Percentiles rank a stretch among this genome's conserved stretches.
Conservation (phyloP, 257 asterid species). For the Solanum habrochaites region DNA sequence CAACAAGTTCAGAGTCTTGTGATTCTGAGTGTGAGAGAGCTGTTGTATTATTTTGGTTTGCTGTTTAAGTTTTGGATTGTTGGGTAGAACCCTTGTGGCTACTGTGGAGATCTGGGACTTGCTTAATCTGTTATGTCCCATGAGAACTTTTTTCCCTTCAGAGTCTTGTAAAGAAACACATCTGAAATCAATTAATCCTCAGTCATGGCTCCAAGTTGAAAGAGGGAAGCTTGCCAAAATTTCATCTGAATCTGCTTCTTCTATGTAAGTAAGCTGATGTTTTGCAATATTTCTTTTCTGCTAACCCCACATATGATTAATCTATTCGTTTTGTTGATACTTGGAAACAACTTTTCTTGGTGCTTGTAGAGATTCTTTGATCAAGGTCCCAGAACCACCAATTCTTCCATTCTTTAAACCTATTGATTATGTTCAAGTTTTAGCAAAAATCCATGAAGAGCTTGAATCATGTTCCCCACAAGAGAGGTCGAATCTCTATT, state of each 20-base stretch:
- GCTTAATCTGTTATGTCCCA: slow-evolving; percentile 70
- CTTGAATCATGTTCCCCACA: slow-evolving; percentile 66
- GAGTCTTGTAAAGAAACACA: slow-evolving; percentile 80
- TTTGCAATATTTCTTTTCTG: background rate
- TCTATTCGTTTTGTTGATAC: background rate
- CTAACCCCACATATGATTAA: background rate
- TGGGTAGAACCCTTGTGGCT: slow-evolving; percentile 23
- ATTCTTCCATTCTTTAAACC: slow-evolving; percentile 85
- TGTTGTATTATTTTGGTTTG: background rate
- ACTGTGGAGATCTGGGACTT: slow-evolving; percentile 94
- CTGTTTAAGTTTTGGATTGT: background rate
- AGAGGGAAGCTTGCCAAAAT: slow-evolving; percentile 80
- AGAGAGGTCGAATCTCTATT: slow-evolving; percentile 62
- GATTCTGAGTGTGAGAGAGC: slow-evolving; percentile 5
- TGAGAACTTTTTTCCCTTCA: slow-evolving; percentile 82
- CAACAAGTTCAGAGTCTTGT: background rate
- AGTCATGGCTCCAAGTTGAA: slow-evolving; percentile 99
- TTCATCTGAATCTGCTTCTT: slow-evolving; percentile 57
- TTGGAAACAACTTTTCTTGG: background rate
- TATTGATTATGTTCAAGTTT: slow-evolving; percentile 79
- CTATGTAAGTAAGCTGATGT: slow-evolving; percentile 43
- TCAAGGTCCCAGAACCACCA: slow-evolving; percentile 85
- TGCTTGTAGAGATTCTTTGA: slow-evolving; percentile 78
- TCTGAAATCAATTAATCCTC: slow-evolving; percentile 66
- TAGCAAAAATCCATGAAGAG: slow-evolving; percentile 91